A percentile compares a stretch with the other conserved stretches of the same genome.
Evolutionary conservation across 2,329 filamentous ascomycete genomes (phyloP).

Genomic region (Iodosphaeria phyllophila): DNA sequence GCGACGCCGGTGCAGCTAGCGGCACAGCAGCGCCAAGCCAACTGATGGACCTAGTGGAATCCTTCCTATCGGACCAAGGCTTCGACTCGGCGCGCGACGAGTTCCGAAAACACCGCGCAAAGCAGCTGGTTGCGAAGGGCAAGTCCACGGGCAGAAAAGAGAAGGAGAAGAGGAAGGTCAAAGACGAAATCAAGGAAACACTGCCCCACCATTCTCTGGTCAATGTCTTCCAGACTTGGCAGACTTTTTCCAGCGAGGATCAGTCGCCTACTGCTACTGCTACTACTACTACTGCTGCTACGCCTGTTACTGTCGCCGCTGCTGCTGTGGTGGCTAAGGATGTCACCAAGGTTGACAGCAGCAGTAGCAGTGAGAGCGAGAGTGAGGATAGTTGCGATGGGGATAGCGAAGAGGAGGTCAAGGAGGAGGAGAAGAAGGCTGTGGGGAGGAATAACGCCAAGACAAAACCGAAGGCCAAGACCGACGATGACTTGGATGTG

Average conservation of each 20-base stretch:
- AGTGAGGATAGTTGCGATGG: conserved; percentile 15
- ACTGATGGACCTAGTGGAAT: conserved; percentile 46
- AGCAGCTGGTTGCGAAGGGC: too few relatives aligned
- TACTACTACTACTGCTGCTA: too few relatives aligned
- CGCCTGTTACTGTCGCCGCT: too few relatives aligned
- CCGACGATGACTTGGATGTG: conserved; percentile 18
- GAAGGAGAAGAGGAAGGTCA: conserved; percentile 10
- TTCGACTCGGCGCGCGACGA: conserved; percentile 41
- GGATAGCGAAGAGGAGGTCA: conserved; percentile 22
- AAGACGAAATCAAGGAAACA: not conserved
- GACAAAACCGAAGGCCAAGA: conserved; percentile 3
- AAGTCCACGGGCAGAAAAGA: conserved; percentile 15
- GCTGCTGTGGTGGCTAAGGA: conserved; percentile 10
- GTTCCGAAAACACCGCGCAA: conserved; percentile 43
- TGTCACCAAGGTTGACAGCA: conserved; percentile 12
- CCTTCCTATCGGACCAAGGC: conserved; percentile 47
- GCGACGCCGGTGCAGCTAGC: conserved; percentile 6
- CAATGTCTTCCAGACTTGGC: conserved; percentile 31
- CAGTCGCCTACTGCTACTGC: too few relatives aligned
- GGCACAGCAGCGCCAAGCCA: conserved; percentile 30
- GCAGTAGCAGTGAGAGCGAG: conserved; percentile 8
- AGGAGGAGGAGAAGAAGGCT: conserved; percentile 22
- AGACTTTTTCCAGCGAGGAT: conserved; percentile 18
- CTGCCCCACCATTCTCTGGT: conserved; percentile 27
- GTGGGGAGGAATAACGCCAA: conserved; percentile 1